phyloP scores from a whole-genome alignment of 306 rosid genomes.

The Trichosanthes truncata region DNA sequence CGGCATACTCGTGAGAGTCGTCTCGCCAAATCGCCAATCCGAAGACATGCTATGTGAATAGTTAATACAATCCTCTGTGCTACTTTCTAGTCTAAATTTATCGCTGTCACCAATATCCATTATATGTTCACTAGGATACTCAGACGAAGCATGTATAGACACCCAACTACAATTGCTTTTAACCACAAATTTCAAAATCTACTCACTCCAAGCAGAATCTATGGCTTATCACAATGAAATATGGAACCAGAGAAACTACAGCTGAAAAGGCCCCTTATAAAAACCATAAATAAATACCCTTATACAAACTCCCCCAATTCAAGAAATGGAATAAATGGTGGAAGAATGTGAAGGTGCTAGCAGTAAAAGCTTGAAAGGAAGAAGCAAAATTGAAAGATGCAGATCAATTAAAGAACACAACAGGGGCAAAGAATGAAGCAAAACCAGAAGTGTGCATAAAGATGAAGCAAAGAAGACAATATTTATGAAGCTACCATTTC shows the following conservation, averaged over 20 bases:
- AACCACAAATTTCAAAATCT: constrained; percentile 9
- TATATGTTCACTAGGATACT: constrained; percentile 16
- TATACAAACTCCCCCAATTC: background rate
- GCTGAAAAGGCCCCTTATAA: background rate
- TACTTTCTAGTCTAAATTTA: constrained; percentile 46
- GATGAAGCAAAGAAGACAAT: background rate
- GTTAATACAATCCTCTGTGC: constrained; percentile 50
- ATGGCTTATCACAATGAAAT: background rate
- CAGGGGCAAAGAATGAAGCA: constrained; percentile 21
- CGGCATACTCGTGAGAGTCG: constrained; percentile 41
- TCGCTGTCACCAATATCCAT: constrained; percentile 71
- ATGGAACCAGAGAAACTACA: background rate
- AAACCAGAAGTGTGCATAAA: background rate
- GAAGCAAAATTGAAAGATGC: background rate
- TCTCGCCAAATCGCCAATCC: constrained; percentile 65
- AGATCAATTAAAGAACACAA: constrained; percentile 25
- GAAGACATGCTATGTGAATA: constrained; percentile 42
- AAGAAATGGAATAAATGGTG: background rate
- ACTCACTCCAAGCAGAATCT: background rate
- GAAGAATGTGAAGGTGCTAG: background rate
- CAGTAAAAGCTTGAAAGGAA: background rate
- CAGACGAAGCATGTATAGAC: constrained; percentile 21
- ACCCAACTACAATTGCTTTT: constrained; percentile 1
- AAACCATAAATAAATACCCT: background rate
- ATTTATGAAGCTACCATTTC: constrained; percentile 13